A percentile compares a stretch with the other conserved stretches of the same genome.
phyloP scores from a whole-genome alignment of 1,284 basidiomycete species.

The Tremellales sp. region DNA sequence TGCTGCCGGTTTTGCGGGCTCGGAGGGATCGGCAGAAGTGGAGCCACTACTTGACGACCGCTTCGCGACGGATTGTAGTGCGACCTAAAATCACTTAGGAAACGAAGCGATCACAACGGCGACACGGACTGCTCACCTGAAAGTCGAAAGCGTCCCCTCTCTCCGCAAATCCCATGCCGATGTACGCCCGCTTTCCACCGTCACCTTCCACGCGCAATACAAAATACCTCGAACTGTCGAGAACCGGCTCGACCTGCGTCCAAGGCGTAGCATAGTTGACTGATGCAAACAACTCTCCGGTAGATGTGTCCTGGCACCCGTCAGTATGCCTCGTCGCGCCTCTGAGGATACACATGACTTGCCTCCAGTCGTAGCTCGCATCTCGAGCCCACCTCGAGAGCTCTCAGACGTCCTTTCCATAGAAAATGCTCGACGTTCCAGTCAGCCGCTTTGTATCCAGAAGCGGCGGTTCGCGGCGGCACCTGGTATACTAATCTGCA shows the following conservation, averaged over 20 bases:
- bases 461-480: conserved; percentile 44
- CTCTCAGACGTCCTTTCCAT: conserved; percentile 48
- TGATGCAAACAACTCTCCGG: conserved; percentile 70
- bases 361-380: conserved; percentile 49
- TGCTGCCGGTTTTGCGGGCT: conserved; percentile 55
- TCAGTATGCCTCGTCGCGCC: neutral
- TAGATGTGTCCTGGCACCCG: conserved; percentile 31
- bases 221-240: conserved; percentile 95
- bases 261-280: conserved; percentile 74
- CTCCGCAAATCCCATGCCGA: conserved; percentile 90
- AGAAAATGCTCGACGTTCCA: conserved; percentile 49
- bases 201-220: conserved; percentile 83
- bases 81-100: conserved; percentile 54
- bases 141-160: conserved; percentile 91
- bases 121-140: conserved; percentile 28
- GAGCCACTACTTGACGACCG: conserved; percentile 40
- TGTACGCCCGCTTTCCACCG: conserved; percentile 77
- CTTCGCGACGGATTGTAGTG: conserved; percentile 94
- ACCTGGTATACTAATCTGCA: conserved; percentile 48
- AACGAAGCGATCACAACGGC: neutral
- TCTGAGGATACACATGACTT: conserved; percentile 5
- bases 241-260: conserved; percentile 85
- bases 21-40: conserved; percentile 37
- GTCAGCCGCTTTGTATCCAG: conserved; percentile 48
- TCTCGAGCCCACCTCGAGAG: conserved; percentile 40